Percentiles rank a stretch among this genome's conserved stretches.
Evolutionary conservation across 2,329 filamentous ascomycete species (phyloP).

Genomic region (Arachnomyces sp.): DNA sequence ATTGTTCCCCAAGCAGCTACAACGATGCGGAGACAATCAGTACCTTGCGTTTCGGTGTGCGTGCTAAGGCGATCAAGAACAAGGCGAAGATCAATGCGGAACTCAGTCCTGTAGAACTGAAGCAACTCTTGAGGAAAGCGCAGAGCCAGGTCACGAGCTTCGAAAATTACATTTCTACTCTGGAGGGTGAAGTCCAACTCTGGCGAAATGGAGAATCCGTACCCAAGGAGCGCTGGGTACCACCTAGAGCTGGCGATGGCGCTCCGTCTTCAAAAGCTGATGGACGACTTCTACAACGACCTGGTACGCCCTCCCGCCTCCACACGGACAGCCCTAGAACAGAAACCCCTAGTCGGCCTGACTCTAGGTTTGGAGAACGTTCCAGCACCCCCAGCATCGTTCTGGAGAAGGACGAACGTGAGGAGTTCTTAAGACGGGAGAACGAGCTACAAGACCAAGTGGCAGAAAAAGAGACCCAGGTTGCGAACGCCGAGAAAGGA

Average conservation of each 20-base stretch:
- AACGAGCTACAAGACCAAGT: constrained; percentile 97
- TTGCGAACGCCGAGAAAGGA: constrained; percentile 69
- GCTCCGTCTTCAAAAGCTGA: constrained; percentile 39
- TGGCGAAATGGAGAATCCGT: constrained; percentile 88
- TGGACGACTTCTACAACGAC: not conserved
- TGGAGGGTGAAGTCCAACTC: constrained; percentile 75
- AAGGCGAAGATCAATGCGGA: constrained; percentile 99
- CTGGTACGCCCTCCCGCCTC: constrained; percentile 29
- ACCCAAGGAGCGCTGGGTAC: constrained; percentile 80
- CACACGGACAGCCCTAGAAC: constrained; percentile 26
- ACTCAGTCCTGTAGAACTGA: constrained; percentile 90
- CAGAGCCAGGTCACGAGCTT: constrained; percentile 84
- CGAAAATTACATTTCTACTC: constrained; percentile 70
- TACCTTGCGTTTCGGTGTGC: constrained; percentile 86
- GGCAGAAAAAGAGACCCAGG: constrained; percentile 79
- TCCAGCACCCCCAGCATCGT: constrained; percentile 79
- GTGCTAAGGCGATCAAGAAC: constrained; percentile 98
- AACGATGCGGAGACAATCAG: constrained; percentile 92
- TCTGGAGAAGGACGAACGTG: constrained; percentile 90
- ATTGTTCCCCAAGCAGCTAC: constrained; percentile 97
- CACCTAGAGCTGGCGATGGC: constrained; percentile 51
- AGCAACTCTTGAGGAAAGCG: constrained; percentile 82
- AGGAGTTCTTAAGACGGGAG: constrained; percentile 88
- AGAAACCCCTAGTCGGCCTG: constrained; percentile 48
- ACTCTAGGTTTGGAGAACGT: constrained; percentile 65